Percentiles rank a stretch among this genome's conserved stretches.
Evolutionary conservation across 2,329 filamentous ascomycete genomes (phyloP).

Genomic region (Trichophyton schoenleinii): DNA sequence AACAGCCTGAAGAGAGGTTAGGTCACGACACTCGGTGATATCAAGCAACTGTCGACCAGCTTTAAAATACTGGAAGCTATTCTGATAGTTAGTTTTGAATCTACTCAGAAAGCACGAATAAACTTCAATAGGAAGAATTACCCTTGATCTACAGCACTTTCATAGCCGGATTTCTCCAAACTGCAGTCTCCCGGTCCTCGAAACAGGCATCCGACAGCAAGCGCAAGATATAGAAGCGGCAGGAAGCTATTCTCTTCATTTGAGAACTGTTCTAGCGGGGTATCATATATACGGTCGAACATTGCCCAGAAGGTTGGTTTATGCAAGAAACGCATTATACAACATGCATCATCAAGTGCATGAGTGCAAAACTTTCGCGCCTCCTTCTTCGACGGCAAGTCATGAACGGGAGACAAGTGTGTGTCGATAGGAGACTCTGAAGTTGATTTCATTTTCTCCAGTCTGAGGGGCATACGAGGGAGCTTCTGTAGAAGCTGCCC

Average conservation of each 20-base stretch:
- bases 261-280: conserved; percentile 48
- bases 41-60: conserved; percentile 53
- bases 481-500: conserved; percentile 42
- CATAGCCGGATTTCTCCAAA: conserved; percentile 35
- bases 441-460: conserved; percentile 57
- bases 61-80: conserved; percentile 62
- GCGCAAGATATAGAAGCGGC: conserved; percentile 56
- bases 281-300: conserved; percentile 66
- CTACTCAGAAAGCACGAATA: background rate
- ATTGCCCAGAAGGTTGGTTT: conserved; percentile 66
- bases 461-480: conserved; percentile 41
- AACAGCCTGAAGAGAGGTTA: conserved; percentile 61
- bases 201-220: conserved; percentile 64
- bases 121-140: conserved; percentile 23
- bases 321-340: conserved; percentile 62
- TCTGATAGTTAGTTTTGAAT: background rate
- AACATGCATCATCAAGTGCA: conserved; percentile 50
- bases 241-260: conserved; percentile 56
- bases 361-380: conserved; percentile 46
- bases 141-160: conserved; percentile 44
- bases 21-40: conserved; percentile 53
- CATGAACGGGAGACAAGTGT: conserved; percentile 42
- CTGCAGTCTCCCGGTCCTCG: conserved; percentile 44
- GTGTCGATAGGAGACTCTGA: conserved; percentile 52
- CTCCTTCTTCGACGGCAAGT: conserved; percentile 54